A percentile compares a stretch with the other conserved stretches of the same genome.
Conservation (phyloP, 108 stramenopile genomes). For the Conticribra guillardii region DNA sequence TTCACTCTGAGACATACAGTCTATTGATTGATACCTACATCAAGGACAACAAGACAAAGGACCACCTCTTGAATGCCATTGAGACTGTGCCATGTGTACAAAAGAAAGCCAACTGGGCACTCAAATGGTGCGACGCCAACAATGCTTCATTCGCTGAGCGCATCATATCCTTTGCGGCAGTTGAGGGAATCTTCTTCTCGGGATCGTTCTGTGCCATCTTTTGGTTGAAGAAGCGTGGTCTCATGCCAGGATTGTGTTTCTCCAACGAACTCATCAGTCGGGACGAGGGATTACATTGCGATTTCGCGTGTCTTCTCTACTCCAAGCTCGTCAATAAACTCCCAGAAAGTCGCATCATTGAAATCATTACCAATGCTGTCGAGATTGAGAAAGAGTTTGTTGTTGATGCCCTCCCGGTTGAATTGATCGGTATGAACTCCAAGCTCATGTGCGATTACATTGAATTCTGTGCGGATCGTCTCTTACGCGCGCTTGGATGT, state of each 20-base stretch:
- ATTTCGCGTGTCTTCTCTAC: constrained; percentile 96
- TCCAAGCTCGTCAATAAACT: constrained; percentile 87
- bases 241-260: constrained; percentile 99
- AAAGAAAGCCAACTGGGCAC: constrained; percentile 98
- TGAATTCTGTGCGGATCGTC: constrained; percentile 99
- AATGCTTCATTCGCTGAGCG: constrained; percentile 97
- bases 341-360: constrained; percentile 72
- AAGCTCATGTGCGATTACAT: constrained; percentile 98
- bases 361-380: constrained; percentile 92
- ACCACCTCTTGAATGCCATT: constrained; percentile 88
- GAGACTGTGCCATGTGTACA: constrained; percentile 95
- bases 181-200: constrained; percentile 99
- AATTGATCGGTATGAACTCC: constrained; percentile 99
- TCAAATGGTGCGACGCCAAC: constrained; percentile 93
- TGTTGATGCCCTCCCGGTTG: constrained; percentile 96
- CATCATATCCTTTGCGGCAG: constrained; percentile 98
- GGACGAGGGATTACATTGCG: constrained; percentile 98
- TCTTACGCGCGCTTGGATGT: constrained; percentile 89
- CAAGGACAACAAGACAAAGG: constrained; percentile 83
- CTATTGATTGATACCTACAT: constrained; percentile 99
- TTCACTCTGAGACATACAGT: constrained; percentile 98
- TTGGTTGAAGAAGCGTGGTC: constrained; percentile 99
- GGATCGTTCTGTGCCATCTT: constrained; percentile 99
- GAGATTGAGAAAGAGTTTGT: constrained; percentile 99
- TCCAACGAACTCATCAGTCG: constrained; percentile 98